Conservation (phyloP, 306 rosid genomes). For the Ormosia semicastrata region DNA sequence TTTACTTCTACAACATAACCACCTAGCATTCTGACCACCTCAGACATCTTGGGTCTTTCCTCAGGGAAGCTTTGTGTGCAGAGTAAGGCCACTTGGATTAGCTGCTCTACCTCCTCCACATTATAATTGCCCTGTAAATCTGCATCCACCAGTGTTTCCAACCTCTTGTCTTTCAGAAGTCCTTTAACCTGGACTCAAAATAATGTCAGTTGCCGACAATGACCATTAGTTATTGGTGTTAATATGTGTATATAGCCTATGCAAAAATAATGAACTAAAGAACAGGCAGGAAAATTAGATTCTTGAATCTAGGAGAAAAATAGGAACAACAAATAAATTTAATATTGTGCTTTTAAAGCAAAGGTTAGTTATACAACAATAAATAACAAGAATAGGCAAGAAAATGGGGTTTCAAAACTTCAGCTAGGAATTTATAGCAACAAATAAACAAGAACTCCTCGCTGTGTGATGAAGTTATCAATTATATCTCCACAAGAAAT, state of each 20-base stretch:
- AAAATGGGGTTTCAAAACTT: neutral
- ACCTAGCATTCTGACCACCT: slow-evolving; percentile 93
- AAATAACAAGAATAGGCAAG: neutral
- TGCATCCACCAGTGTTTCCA: slow-evolving; percentile 74
- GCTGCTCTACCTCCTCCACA: slow-evolving; percentile 67
- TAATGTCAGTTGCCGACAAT: slow-evolving; percentile 14
- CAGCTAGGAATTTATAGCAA: neutral
- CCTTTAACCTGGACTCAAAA: slow-evolving; percentile 73
- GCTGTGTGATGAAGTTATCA: neutral
- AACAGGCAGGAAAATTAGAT: neutral
- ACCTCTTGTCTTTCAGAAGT: slow-evolving; percentile 64
- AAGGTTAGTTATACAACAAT: neutral
- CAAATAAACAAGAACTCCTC: neutral
- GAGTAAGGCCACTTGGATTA: slow-evolving; percentile 81
- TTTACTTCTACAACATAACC: slow-evolving; percentile 86
- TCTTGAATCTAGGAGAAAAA: neutral
- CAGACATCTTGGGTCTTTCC: slow-evolving; percentile 95
- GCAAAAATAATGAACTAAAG: neutral
- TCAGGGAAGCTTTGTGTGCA: slow-evolving; percentile 78
- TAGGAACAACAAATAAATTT: neutral
- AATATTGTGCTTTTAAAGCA: neutral
- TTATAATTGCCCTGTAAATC: slow-evolving; percentile 66
- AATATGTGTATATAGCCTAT: neutral
- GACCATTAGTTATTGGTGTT: too few species aligned
- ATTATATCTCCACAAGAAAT: neutral